Evolutionary conservation across 2,329 filamentous ascomycete genomes (phyloP).

Genomic region (Graphium sp.): DNA sequence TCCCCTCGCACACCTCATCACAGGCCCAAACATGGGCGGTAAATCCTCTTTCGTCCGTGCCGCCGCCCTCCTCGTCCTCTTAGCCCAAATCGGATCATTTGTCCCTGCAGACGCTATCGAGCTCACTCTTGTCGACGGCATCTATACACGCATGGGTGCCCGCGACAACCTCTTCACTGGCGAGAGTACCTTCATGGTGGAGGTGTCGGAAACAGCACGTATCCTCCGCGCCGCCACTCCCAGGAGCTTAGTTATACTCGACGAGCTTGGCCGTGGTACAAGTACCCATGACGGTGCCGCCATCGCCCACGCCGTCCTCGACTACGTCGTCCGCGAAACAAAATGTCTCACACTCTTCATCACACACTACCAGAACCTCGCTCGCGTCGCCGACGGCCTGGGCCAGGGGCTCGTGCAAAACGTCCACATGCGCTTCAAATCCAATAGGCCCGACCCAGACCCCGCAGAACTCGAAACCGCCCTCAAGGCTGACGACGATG

Average conservation of each 20-base stretch:
- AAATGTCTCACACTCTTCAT: conserved; percentile 82
- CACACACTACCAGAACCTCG: conserved; percentile 87
- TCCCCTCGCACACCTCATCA: conserved; percentile 69
- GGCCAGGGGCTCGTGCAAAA: conserved; percentile 51
- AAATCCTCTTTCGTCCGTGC: conserved; percentile 96
- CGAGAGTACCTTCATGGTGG: conserved; percentile 96
- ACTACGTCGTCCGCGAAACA: conserved; percentile 61
- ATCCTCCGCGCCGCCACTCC: conserved; percentile 82
- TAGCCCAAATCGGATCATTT: conserved; percentile 89
- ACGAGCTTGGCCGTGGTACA: conserved; percentile 87
- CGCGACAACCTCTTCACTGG: conserved; percentile 91
- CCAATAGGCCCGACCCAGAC: conserved; percentile 9
- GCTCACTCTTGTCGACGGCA: conserved; percentile 74
- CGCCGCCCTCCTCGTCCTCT: conserved; percentile 78
- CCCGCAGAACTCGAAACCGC: not conserved
- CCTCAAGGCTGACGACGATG: conserved; percentile 12
- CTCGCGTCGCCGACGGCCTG: conserved; percentile 52
- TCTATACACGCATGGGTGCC: conserved; percentile 91
- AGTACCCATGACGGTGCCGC: conserved; percentile 92
- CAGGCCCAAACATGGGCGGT: conserved; percentile 96
- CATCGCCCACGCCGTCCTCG: conserved; percentile 81
- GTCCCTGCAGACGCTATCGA: conserved; percentile 63
- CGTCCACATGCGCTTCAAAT: conserved; percentile 83
- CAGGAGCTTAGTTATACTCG: conserved; percentile 74
- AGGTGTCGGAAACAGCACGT: conserved; percentile 79